Evolutionary conservation across 2,329 filamentous ascomycete species (phyloP).

Genomic region (Penicillium sp.): DNA sequence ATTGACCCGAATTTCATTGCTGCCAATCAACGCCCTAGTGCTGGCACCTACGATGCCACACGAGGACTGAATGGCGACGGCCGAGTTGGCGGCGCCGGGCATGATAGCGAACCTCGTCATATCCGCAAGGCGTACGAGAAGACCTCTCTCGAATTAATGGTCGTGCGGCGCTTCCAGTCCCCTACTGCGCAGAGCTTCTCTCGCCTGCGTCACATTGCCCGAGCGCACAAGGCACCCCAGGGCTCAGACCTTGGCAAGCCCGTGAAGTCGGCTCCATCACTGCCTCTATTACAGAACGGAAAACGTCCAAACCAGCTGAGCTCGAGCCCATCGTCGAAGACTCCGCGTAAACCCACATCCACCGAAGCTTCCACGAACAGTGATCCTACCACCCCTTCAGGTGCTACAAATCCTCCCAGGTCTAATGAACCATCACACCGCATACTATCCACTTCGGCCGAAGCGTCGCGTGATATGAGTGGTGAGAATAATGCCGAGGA

Average conservation of each 20-base stretch:
- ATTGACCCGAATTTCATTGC: constrained; percentile 39
- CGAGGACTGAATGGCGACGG: constrained; percentile 32
- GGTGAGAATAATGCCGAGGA: constrained; percentile 26
- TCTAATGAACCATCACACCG: constrained; percentile 37
- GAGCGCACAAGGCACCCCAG: constrained; percentile 20
- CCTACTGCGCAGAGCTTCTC: constrained; percentile 47
- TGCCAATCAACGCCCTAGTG: constrained; percentile 31
- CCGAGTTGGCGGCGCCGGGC: constrained; percentile 28
- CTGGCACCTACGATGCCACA: constrained; percentile 31
- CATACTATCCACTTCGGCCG: constrained; percentile 38
- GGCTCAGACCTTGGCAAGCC: constrained; percentile 32
- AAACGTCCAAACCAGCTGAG: constrained; percentile 20
- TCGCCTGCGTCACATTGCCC: constrained; percentile 35
- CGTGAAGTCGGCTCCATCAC: constrained; percentile 38
- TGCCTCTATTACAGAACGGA: constrained; percentile 32
- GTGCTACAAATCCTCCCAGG: constrained; percentile 16
- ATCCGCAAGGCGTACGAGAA: constrained; percentile 49
- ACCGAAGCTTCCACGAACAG: constrained; percentile 33
- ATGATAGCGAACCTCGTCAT: constrained; percentile 42
- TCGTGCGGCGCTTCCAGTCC: constrained; percentile 49
- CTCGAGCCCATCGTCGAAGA: constrained; percentile 25
- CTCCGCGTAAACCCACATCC: constrained; percentile 25
- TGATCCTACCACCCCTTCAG: constrained; percentile 25
- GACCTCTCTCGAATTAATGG: constrained; percentile 44
- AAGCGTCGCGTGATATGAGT: constrained; percentile 25